Conservation (phyloP, 2,329 filamentous ascomycete species). For the Phialophora macrospora region DNA sequence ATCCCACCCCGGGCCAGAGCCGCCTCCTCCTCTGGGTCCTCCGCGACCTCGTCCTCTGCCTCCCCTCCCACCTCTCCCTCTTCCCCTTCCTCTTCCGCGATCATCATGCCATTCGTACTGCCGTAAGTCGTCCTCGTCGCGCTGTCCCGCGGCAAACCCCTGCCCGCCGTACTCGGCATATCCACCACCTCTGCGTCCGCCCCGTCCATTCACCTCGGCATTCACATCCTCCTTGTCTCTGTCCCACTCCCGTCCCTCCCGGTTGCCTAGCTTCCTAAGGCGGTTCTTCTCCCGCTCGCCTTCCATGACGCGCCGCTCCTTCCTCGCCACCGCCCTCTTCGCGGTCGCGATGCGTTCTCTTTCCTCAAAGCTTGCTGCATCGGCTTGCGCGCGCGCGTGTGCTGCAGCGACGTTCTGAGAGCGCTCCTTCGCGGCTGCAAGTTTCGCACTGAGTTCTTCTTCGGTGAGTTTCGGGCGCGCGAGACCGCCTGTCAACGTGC, state of each 20-base stretch:
- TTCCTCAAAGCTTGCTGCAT: slow-evolving; percentile 66
- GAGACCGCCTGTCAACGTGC: slow-evolving; percentile 59
- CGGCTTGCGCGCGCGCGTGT: slow-evolving; percentile 70
- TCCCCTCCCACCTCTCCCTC: slow-evolving; percentile 29
- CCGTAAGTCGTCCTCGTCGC: slow-evolving; percentile 35
- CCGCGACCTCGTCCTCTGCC: slow-evolving; percentile 26
- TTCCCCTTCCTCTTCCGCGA: slow-evolving; percentile 28
- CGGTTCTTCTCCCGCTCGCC: slow-evolving; percentile 66
- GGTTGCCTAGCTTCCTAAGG: slow-evolving; percentile 62
- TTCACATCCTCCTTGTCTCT: slow-evolving; percentile 61
- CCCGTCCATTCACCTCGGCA: slow-evolving; percentile 38
- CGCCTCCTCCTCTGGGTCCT: slow-evolving; percentile 16
- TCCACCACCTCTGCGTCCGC: slow-evolving; percentile 13
- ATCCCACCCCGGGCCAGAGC: neutral
- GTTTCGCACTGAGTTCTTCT: slow-evolving; percentile 64
- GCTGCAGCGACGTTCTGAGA: slow-evolving; percentile 64
- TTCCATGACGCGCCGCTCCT: slow-evolving; percentile 64
- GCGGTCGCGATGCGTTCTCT: slow-evolving; percentile 65
- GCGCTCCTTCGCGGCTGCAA: slow-evolving; percentile 65
- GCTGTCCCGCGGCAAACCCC: slow-evolving; percentile 21
- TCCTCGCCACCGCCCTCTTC: slow-evolving; percentile 56
- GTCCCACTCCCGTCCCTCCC: slow-evolving; percentile 67
- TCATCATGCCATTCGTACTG: slow-evolving; percentile 38
- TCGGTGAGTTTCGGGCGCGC: slow-evolving; percentile 67
- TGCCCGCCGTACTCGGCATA: slow-evolving; percentile 17